Evolutionary conservation across 208 protist genomes (phyloP), one percentile per base, ranked within the genome.

Genomic region (Naegleria lovaniensis): DNA sequence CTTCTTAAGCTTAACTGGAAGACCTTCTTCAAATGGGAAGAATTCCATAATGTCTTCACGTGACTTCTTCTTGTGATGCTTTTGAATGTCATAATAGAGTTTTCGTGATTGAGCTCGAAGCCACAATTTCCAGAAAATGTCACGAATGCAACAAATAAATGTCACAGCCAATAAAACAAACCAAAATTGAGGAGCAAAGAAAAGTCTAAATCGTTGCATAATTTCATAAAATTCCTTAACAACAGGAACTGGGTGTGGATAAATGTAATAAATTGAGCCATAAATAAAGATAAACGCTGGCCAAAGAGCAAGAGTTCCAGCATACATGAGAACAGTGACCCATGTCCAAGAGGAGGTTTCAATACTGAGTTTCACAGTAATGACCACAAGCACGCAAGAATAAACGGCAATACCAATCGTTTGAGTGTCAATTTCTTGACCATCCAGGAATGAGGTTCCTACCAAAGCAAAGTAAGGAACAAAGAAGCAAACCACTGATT

Each of bases 401-500:
- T 89, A 89, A 33, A 89, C n/a, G 0, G 29, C 16, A 36, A 89
- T 36, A 55, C 85, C 85, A 29, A 58, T 39, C 19, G 13, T 33
- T 29, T 39, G n/a, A 11, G 51, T 25, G n/a, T 55, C 84, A 55
- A 55, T 55, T 33, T 48, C 43, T 58, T 88, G 38, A 36, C 84
- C 84, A 7, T 55, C n/a, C 4, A 11, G 7, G 43, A 88, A 88
- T 29, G 41, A 22, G 13, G n/a, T 86, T 13, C 85, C 33, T 6
- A 85, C 29, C 22, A 51, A n/a, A 85, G 51, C 36, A 41, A 36
- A 52, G 33, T 91, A 40, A 39, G 90, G 88, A 29, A 93, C 39
- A 67, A 89, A 89, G 90, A 93, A 93, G 58, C 89, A 89, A 40
- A 92, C 41, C 25, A 43, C 52, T 36, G 41, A 85, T 51, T 93